A percentile compares a stretch with the other conserved stretches of the same genome.
phyloP scores from a whole-genome alignment of 129 eudicot genomes.

The Kitagawia praeruptora region DNA sequence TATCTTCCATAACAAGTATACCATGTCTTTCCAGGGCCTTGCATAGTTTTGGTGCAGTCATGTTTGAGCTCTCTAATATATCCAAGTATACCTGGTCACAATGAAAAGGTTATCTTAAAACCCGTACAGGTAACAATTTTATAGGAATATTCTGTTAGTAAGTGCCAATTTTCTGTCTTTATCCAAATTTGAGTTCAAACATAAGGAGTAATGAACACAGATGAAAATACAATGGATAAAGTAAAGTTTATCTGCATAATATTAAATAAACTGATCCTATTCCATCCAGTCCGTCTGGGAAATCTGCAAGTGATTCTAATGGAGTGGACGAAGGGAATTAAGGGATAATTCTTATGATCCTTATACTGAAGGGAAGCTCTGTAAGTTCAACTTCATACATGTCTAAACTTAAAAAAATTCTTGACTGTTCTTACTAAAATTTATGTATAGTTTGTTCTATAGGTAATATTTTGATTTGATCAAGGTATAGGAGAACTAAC shows the following conservation, averaged over 20 bases:
- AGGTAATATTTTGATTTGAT: neutral
- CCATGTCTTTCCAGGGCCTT: conserved; percentile 63
- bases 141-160: neutral
- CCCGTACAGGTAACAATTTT: neutral
- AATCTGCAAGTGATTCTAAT: neutral
- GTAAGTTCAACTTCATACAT: neutral
- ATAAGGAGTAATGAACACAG: neutral
- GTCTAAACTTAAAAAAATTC: too few relatives aligned
- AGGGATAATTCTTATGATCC: neutral
- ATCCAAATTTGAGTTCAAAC: neutral
- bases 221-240: neutral
- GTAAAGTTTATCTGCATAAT: neutral
- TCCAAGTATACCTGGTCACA: conserved; percentile 60
- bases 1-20: conserved; percentile 59
- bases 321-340: neutral
- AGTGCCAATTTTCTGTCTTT: neutral
- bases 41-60: conserved; percentile 50
- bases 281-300: neutral
- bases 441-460: neutral
- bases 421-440: neutral
- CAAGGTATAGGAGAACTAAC: neutral
- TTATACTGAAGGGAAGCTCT: neutral
- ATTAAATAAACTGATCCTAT: neutral
- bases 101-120: neutral
- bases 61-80: conserved; percentile 36